Conservation (phyloP, 257 asterid species). For the Nicotiana knightiana region DNA sequence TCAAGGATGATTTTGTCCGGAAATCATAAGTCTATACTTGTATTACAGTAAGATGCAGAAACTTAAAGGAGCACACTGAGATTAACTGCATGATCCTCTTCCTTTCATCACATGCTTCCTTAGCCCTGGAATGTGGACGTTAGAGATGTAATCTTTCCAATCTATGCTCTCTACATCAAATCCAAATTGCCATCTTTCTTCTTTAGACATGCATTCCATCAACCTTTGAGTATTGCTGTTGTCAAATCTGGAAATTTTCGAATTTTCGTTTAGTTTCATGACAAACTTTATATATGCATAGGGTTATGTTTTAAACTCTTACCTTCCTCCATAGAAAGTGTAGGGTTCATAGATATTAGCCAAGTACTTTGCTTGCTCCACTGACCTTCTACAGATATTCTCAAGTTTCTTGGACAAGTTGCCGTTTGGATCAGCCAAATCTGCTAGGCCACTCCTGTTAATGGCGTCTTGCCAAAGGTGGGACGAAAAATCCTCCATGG, state of each 20-base stretch:
- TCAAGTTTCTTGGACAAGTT: slow-evolving; percentile 54
- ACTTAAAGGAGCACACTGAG: slow-evolving; percentile 12
- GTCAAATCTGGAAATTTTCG: slow-evolving; percentile 60
- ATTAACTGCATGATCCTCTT: slow-evolving; percentile 46
- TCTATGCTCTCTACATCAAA: slow-evolving; percentile 81
- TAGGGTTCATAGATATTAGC: slow-evolving; percentile 82
- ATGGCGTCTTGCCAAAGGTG: slow-evolving; percentile 77
- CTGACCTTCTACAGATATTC: slow-evolving; percentile 65
- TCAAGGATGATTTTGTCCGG: slow-evolving; percentile 12
- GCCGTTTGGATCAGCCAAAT: slow-evolving; percentile 44
- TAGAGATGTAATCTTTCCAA: slow-evolving; percentile 81
- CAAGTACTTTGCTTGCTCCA: slow-evolving; percentile 76
- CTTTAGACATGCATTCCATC: slow-evolving; percentile 70
- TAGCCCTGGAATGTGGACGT: slow-evolving; percentile 88
- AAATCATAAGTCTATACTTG: slow-evolving; percentile 14
- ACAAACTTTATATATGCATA: background rate
- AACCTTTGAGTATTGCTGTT: slow-evolving; percentile 70
- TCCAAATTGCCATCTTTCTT: slow-evolving; percentile 67
- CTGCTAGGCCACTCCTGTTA: slow-evolving; percentile 41
- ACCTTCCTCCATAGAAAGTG: slow-evolving; percentile 93
- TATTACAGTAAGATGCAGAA: slow-evolving; percentile 35
- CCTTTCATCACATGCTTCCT: slow-evolving; percentile 97
- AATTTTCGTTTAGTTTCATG: background rate
- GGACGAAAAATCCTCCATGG: slow-evolving; percentile 81
- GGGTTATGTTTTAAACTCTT: background rate